Conservation (phyloP, 495 filamentous ascomycete genomes). For the Ramalina peruviana region DNA sequence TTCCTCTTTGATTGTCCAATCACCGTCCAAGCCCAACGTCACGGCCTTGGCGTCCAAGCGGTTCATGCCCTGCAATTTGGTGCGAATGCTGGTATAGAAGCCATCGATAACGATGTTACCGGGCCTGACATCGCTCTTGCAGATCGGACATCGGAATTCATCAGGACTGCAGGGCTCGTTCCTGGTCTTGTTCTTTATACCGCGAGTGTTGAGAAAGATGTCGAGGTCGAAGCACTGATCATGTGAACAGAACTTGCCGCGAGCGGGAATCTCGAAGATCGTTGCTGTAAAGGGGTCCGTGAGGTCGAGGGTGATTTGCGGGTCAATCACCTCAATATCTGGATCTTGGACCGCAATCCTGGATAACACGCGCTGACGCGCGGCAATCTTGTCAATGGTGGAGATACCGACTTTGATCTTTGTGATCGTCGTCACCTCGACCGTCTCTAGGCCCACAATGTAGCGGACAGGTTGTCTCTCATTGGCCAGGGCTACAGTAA, state of each 20-base stretch:
- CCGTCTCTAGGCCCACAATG: conserved; percentile 46
- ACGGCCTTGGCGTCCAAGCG: conserved; percentile 41
- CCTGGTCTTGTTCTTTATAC: conserved; percentile 23
- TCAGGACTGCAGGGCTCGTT: conserved; percentile 47
- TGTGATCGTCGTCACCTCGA: conserved; percentile 40
- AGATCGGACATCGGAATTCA: conserved; percentile 73
- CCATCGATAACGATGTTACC: conserved; percentile 51
- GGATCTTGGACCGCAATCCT: conserved; percentile 41
- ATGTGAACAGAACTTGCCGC: conserved; percentile 49
- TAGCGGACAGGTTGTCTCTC: conserved; percentile 28
- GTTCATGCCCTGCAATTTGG: conserved; percentile 28
- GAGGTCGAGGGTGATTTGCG: conserved; percentile 54
- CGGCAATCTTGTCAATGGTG: conserved; percentile 18
- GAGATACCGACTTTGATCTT: conserved; percentile 30
- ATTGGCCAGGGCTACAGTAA: conserved; percentile 40
- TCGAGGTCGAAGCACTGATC: conserved; percentile 81
- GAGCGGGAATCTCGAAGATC: conserved; percentile 58
- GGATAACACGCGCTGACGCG: conserved; percentile 23
- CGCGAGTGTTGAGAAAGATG: conserved; percentile 55
- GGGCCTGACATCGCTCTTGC: conserved; percentile 59
- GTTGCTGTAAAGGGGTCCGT: conserved; percentile 59
- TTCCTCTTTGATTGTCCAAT: conserved; percentile 35
- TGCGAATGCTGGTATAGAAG: conserved; percentile 48
- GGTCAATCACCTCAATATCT: conserved; percentile 49
- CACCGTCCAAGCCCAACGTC: conserved; percentile 40